Conservation (phyloP, 371 early-diverging fungal genomes). For the Rhizopus microsporus region DNA sequence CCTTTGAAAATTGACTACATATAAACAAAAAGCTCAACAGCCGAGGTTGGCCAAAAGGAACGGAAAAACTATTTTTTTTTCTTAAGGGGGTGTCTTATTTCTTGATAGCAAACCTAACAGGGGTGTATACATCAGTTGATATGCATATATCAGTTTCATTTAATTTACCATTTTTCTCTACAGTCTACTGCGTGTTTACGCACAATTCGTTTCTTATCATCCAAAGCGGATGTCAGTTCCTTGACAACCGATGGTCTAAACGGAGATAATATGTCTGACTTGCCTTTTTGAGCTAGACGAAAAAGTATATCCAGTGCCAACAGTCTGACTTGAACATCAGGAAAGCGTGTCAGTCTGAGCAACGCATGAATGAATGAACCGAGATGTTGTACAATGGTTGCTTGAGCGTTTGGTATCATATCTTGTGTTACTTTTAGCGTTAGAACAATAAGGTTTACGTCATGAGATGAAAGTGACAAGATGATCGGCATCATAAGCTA, state of each 20-base stretch:
- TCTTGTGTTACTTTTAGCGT: slow-evolving; percentile 26
- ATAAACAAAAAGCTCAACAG: neutral
- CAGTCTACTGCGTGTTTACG: slow-evolving; percentile 81
- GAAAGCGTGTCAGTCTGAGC: slow-evolving; percentile 19
- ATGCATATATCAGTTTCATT: slow-evolving; percentile 5
- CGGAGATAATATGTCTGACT: slow-evolving; percentile 13
- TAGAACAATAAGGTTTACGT: slow-evolving; percentile 17
- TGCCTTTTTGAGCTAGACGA: slow-evolving; percentile 11
- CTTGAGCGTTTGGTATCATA: slow-evolving; percentile 24
- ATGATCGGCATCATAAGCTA: slow-evolving; percentile 35
- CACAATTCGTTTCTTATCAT: slow-evolving; percentile 87
- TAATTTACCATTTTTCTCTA: slow-evolving; percentile 73
- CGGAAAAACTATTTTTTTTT: neutral
- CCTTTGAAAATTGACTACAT: neutral
- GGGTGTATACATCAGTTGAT: neutral
- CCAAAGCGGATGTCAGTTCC: slow-evolving; percentile 61
- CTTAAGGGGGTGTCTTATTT: neutral
- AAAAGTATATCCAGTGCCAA: slow-evolving; percentile 67
- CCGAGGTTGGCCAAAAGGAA: neutral
- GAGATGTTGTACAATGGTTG: slow-evolving; percentile 15
- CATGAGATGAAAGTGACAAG: slow-evolving; percentile 23
- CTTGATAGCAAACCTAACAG: neutral
- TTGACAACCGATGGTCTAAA: slow-evolving; percentile 61
- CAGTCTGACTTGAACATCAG: slow-evolving; percentile 41
- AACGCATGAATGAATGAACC: slow-evolving; percentile 31